phyloP scores from a whole-genome alignment of 345 rosid genomes.

The Salix koriyanagi region DNA sequence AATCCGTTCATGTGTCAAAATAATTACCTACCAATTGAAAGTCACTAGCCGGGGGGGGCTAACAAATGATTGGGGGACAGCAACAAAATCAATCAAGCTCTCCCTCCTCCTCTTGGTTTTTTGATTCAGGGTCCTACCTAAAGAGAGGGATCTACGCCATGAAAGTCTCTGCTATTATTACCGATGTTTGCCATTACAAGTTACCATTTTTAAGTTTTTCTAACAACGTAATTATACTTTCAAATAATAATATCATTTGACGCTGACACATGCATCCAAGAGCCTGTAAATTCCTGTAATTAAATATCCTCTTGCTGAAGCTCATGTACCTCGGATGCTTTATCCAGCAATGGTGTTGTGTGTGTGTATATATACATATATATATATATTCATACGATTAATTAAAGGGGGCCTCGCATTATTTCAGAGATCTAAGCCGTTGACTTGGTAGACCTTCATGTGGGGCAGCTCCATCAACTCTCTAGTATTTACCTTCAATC shows the following conservation, averaged over 20 bases:
- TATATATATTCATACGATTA: not conserved
- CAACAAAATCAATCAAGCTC: constrained; percentile 29
- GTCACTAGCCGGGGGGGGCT: constrained; percentile 12
- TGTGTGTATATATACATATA: too few relatives aligned
- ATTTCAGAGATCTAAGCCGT: not conserved
- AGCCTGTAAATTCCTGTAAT: not conserved
- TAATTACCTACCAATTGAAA: constrained; percentile 25
- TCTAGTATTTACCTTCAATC: not conserved
- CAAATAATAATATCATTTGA: constrained; percentile 36
- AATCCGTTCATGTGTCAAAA: constrained; percentile 25
- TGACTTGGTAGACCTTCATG: not conserved
- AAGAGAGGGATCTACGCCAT: constrained; percentile 28
- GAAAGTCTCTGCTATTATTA: constrained; percentile 50
- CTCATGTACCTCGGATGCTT: constrained; percentile 10
- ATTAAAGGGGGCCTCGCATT: not conserved
- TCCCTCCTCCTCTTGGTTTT: constrained; percentile 2
- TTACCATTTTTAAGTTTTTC: constrained; percentile 27
- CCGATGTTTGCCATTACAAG: constrained; percentile 62
- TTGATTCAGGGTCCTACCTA: constrained; percentile 34
- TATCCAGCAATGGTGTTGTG: not conserved
- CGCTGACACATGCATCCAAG: constrained; percentile 31
- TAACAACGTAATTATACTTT: constrained; percentile 21
- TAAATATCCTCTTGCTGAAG: not conserved
- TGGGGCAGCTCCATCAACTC: not conserved
- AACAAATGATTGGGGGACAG: constrained; percentile 45